These are phyloP conservation scores for Lactarius tabidus DNA, from an alignment of 768 basidiomycete genomes.

Conservation along the genomic window DNA sequence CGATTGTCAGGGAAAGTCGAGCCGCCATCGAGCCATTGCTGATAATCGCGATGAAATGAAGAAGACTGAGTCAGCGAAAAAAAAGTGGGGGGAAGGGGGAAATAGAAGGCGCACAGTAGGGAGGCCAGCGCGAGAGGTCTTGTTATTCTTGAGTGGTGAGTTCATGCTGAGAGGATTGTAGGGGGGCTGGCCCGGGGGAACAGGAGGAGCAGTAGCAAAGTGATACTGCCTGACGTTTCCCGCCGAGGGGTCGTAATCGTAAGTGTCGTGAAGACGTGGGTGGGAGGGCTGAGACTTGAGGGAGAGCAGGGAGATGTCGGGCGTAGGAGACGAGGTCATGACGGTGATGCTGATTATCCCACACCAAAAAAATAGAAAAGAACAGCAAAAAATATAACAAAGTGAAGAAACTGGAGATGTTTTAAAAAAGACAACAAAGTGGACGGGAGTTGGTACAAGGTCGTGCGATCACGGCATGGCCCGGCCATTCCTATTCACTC, in stretches of 20 bases:
- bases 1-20: slow-evolving; percentile 56
- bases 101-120: slow-evolving; percentile 54
- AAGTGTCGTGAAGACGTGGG: slow-evolving; percentile 83
- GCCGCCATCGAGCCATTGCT: slow-evolving; percentile 86
- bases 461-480: not conserved
- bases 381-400: slow-evolving; percentile 4
- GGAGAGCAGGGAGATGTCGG: slow-evolving; percentile 75
- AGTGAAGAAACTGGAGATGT: not conserved
- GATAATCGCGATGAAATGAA: slow-evolving; percentile 12
- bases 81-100: slow-evolving; percentile 16
- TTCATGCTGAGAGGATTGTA: slow-evolving; percentile 51
- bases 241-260: slow-evolving; percentile 70
- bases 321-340: slow-evolving; percentile 74
- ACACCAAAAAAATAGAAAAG: not conserved
- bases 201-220: slow-evolving; percentile 62
- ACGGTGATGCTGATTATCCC: slow-evolving; percentile 36
- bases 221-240: slow-evolving; percentile 60
- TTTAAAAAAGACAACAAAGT: not conserved
- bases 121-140: slow-evolving; percentile 63
- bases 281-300: slow-evolving; percentile 58
- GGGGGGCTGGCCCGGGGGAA: slow-evolving; percentile 45
- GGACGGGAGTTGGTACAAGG: not conserved
- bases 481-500: not conserved
- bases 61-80: slow-evolving; percentile 24
- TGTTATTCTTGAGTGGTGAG: slow-evolving; percentile 76